phyloP scores from a whole-genome alignment of 2,329 filamentous ascomycete genomes.

The Whalleya microplaca region DNA sequence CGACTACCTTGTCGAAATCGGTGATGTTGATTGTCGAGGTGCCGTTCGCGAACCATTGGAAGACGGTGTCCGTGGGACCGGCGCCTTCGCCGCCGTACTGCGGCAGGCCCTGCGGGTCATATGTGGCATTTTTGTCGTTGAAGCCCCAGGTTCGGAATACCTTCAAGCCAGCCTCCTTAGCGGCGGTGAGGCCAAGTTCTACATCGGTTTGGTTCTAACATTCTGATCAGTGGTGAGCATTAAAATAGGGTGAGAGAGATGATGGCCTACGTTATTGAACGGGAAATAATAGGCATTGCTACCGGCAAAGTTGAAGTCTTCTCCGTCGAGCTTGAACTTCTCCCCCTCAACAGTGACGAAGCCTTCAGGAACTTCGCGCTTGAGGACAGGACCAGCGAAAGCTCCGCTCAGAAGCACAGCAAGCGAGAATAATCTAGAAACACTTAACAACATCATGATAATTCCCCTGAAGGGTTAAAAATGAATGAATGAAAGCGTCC shows the following conservation, averaged over 20 bases:
- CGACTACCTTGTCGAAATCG: constrained; percentile 56
- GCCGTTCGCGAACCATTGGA: constrained; percentile 52
- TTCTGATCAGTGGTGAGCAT: not conserved
- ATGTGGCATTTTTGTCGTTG: constrained; percentile 59
- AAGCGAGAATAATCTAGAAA: constrained; percentile 15
- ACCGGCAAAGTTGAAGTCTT: constrained; percentile 60
- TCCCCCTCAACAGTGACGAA: constrained; percentile 55
- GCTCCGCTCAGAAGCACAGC: constrained; percentile 13
- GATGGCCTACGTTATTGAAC: constrained; percentile 50
- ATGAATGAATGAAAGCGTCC: not conserved
- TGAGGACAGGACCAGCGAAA: constrained; percentile 16
- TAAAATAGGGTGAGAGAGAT: not conserved
- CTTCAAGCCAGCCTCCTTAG: constrained; percentile 36
- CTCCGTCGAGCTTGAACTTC: constrained; percentile 57
- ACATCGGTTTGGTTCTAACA: constrained; percentile 45
- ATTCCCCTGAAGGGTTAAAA: not conserved
- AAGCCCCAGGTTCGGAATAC: constrained; percentile 63
- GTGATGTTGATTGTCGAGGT: constrained; percentile 47
- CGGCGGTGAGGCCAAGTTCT: constrained; percentile 27
- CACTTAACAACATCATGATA: constrained; percentile 8
- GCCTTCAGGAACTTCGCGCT: constrained; percentile 32
- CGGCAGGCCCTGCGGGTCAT: constrained; percentile 48
- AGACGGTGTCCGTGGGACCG: constrained; percentile 47
- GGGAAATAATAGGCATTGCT: constrained; percentile 62
- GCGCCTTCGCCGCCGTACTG: constrained; percentile 55